These are phyloP conservation scores for Colletotrichum tofieldiae DNA, from an alignment of 2,329 filamentous ascomycete species.

Conservation along the genomic window DNA sequence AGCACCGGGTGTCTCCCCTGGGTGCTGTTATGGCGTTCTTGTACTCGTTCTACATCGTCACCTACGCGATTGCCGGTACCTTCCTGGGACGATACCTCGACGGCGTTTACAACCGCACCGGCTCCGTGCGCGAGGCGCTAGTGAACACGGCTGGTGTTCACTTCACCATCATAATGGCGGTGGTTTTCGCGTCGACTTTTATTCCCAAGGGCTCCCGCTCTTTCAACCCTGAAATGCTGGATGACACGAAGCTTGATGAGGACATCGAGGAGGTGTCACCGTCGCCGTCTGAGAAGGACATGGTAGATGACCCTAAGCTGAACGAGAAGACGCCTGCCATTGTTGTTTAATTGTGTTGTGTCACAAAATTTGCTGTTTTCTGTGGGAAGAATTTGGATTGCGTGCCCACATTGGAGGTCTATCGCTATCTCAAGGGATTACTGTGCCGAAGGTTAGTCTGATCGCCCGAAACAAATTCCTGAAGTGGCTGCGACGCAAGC, in stretches of 20 bases:
- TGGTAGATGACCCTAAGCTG: background rate
- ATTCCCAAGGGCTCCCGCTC: slow-evolving; percentile 61
- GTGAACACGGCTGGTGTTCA: slow-evolving; percentile 63
- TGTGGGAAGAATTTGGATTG: background rate
- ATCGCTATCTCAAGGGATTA: too few species aligned
- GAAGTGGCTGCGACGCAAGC: background rate
- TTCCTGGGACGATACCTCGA: slow-evolving; percentile 64
- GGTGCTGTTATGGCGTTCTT: slow-evolving; percentile 68
- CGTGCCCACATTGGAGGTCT: too few species aligned
- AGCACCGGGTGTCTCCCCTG: slow-evolving; percentile 62
- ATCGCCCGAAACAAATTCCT: background rate
- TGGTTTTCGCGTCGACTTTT: slow-evolving; percentile 62
- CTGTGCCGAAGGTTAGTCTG: accelerated
- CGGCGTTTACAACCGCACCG: slow-evolving; percentile 52
- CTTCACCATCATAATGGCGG: slow-evolving; percentile 59
- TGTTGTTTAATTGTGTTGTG: background rate
- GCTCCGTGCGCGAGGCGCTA: slow-evolving; percentile 56
- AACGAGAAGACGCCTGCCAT: slow-evolving; percentile 5
- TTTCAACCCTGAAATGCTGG: slow-evolving; percentile 61
- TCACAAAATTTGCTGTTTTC: background rate
- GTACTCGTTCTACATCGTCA: slow-evolving; percentile 65
- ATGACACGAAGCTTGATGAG: slow-evolving; percentile 55
- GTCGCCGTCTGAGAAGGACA: slow-evolving; percentile 1
- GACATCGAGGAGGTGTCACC: background rate
- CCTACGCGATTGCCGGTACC: slow-evolving; percentile 61